Evolutionary conservation across 768 basidiomycete species (phyloP).

Genomic region (Termitomyces sp.): DNA sequence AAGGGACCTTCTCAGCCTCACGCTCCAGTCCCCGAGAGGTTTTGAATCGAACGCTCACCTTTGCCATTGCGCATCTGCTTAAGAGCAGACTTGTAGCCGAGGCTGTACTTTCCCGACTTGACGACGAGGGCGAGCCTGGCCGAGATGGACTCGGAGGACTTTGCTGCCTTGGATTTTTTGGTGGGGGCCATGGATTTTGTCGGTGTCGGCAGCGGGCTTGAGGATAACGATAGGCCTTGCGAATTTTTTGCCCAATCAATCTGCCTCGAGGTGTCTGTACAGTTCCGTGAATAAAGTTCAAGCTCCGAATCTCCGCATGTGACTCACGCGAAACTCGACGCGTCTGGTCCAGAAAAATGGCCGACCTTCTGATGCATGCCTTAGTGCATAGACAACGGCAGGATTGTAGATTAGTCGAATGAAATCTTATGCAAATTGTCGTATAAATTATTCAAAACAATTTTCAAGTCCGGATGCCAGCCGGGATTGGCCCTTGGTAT

Average conservation of each 20-base stretch:
- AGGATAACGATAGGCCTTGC: constrained; percentile 6
- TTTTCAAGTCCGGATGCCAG: not conserved
- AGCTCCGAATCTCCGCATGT: constrained; percentile 17
- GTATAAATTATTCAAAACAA: not conserved
- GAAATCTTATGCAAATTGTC: not conserved
- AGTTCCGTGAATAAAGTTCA: constrained; percentile 25
- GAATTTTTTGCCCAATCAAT: not conserved
- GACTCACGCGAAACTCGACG: not conserved
- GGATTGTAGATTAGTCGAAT: not conserved
- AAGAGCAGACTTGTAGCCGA: constrained; percentile 97
- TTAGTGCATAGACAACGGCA: too few species aligned
- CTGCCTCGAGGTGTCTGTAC: constrained; percentile 16
- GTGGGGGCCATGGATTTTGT: constrained; percentile 75
- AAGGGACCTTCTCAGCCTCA: constrained; percentile 99
- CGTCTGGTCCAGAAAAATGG: not conserved
- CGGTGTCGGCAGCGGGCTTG: constrained; percentile 15
- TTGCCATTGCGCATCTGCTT: constrained; percentile 98
- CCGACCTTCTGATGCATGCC: not conserved
- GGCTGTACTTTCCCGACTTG: constrained; percentile 96
- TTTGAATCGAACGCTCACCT: constrained; percentile 56
- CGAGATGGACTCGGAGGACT: constrained; percentile 90
- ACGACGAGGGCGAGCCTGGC: constrained; percentile 92
- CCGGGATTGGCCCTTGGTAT: not conserved
- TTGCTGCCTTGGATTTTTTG: constrained; percentile 92
- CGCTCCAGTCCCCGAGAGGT: constrained; percentile 91